These are phyloP conservation scores for Cocos nucifera DNA, from an alignment of 176 grass and related monocot species.

Conservation along the genomic window DNA sequence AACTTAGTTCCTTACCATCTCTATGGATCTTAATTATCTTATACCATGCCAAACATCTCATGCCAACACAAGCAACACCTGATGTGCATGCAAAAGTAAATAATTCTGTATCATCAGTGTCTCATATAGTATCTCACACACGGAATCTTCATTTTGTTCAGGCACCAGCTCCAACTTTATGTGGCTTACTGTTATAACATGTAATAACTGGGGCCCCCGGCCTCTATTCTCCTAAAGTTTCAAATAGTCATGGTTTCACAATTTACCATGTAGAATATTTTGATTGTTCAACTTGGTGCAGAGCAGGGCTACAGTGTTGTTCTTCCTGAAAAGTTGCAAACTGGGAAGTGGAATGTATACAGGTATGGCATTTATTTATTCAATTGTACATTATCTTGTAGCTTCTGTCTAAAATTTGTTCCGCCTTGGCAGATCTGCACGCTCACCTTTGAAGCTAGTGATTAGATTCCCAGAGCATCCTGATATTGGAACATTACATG, in stretches of 20 bases:
- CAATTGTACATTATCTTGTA: neutral
- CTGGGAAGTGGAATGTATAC: conserved; percentile 96
- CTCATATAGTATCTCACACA: no score
- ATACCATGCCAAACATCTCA: no score
- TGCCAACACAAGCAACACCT: no score
- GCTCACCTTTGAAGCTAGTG: conserved; percentile 49
- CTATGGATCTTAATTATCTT: no score
- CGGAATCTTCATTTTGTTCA: no score
- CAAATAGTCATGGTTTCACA: neutral
- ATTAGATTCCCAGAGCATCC: conserved; percentile 35
- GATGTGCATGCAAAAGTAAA: no score
- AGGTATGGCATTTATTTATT: conserved; percentile 35
- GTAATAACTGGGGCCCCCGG: no score
- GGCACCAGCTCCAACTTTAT: no score
- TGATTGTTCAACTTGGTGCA: conserved; percentile 27
- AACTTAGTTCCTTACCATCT: no score
- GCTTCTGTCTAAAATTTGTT: conserved; percentile 2
- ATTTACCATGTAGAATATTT: neutral
- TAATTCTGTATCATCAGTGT: no score
- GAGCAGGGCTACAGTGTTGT: conserved; percentile 75
- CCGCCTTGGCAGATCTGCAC: conserved; percentile 38
- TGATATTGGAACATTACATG: conserved; percentile 67
- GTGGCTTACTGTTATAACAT: no score
- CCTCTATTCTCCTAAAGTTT: no score
- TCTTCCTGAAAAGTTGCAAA: conserved; percentile 92